Evolutionary conservation across 2,329 filamentous ascomycete species (phyloP).

Genomic region (Colletotrichum spaethianum): DNA sequence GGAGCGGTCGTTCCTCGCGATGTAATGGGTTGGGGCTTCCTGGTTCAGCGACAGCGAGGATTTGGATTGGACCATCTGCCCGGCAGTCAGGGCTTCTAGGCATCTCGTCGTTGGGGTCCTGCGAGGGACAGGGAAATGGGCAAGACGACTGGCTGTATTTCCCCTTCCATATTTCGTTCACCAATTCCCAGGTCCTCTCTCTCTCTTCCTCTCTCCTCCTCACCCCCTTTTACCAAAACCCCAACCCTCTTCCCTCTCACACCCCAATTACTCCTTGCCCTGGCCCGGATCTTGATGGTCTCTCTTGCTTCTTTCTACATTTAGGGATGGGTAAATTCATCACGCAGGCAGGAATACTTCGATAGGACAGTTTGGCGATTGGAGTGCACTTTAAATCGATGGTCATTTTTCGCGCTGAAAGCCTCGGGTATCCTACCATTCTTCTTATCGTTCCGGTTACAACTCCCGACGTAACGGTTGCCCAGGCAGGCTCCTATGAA

Average conservation of each 20-base stretch:
- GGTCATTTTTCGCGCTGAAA: conserved; percentile 43
- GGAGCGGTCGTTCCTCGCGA: conserved; percentile 28
- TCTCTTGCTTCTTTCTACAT: conserved; percentile 47
- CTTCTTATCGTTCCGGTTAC: background rate
- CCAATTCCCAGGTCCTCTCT: conserved; percentile 32
- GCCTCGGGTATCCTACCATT: background rate
- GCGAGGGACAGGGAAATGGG: conserved; percentile 18
- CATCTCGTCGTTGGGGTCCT: conserved; percentile 12
- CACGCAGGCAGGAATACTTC: conserved; percentile 56
- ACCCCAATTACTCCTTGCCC: conserved; percentile 41
- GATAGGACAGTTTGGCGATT: conserved; percentile 67
- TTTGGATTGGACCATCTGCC: conserved; percentile 38
- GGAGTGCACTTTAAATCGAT: conserved; percentile 63
- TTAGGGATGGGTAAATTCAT: conserved; percentile 52
- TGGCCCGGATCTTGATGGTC: conserved; percentile 40
- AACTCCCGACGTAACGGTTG: conserved; percentile 13
- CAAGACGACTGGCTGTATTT: conserved; percentile 37
- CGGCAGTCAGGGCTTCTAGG: conserved; percentile 29
- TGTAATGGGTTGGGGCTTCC: conserved; percentile 31
- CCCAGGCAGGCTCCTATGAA: background rate
- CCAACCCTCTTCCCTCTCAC: conserved; percentile 36
- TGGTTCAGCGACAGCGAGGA: conserved; percentile 34
- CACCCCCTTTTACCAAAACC: conserved; percentile 1
- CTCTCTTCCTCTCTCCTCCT: background rate
- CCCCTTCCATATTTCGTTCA: conserved; percentile 28